Evolutionary conservation across 2,329 filamentous ascomycete species (phyloP).

Genomic region (Pestalotiopsis sp.): DNA sequence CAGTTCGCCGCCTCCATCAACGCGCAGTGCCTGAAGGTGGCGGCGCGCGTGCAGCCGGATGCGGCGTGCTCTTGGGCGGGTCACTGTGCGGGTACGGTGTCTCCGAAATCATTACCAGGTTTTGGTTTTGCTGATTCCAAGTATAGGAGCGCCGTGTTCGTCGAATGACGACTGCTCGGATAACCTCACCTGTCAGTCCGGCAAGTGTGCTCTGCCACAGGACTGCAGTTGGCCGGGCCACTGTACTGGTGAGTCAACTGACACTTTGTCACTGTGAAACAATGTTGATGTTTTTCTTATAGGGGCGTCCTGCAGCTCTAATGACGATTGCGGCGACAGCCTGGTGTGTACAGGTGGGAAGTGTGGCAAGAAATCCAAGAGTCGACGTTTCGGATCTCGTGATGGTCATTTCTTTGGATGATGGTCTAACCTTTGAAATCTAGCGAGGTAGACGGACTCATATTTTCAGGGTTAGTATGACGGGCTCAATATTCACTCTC

Average conservation of each 20-base stretch:
- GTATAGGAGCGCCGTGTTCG: not conserved
- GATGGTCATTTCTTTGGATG: not conserved
- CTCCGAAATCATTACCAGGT: not conserved
- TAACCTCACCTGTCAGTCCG: not conserved
- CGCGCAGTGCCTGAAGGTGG: not conserved
- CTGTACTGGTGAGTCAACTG: not conserved
- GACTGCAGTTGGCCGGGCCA: constrained; percentile 5
- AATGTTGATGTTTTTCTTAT: not conserved
- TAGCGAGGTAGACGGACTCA: too few relatives aligned
- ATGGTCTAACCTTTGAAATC: not conserved
- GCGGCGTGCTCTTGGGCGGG: not conserved
- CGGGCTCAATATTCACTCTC: not conserved
- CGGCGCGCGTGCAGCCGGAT: not conserved
- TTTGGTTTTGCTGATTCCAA: not conserved
- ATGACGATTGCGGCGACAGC: not conserved
- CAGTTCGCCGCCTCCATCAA: not conserved
- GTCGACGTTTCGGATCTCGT: not conserved
- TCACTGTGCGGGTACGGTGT: not conserved
- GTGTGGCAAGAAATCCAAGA: not conserved
- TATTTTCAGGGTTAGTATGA: too few relatives aligned
- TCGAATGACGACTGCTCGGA: not conserved
- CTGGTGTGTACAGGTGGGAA: constrained; percentile 5
- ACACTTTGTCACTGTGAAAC: not conserved
- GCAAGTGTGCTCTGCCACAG: not conserved
- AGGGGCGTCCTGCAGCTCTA: constrained; percentile 2